These are phyloP conservation scores for Melastoma candidum DNA, from an alignment of 441 rosid genomes.

Conservation along the genomic window DNA sequence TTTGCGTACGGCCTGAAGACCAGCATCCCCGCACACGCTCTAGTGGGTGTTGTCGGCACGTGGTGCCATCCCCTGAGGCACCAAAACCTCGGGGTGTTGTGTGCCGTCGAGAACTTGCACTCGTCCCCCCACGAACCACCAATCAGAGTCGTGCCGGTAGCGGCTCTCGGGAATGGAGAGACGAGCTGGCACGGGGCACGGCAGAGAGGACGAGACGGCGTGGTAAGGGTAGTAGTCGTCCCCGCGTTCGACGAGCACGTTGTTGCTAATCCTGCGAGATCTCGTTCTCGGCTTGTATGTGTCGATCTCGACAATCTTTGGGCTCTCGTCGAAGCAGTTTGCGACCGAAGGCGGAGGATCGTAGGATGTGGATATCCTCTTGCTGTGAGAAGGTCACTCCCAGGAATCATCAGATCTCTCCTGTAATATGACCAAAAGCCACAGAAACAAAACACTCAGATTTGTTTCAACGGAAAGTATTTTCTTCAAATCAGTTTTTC, in stretches of 20 bases:
- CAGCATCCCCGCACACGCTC: constrained; percentile 52
- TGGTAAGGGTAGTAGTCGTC: constrained; percentile 29
- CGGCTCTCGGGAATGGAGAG: constrained; percentile 26
- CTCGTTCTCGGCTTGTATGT: constrained; percentile 64
- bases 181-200: constrained; percentile 29
- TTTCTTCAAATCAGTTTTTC: too few relatives aligned
- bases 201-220: constrained; percentile 35
- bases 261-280: constrained; percentile 37
- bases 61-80: constrained; percentile 11
- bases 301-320: constrained; percentile 88
- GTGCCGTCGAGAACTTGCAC: constrained; percentile 53
- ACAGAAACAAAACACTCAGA: too few relatives aligned
- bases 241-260: constrained; percentile 37
- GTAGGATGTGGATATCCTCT: too few relatives aligned
- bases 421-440: too few relatives aligned
- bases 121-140: constrained; percentile 64
- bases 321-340: constrained; percentile 40
- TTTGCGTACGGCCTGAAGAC: too few relatives aligned
- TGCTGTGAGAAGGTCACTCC: too few relatives aligned
- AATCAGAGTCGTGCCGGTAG: constrained; percentile 37
- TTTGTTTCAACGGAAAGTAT: too few relatives aligned
- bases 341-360: too few relatives aligned
- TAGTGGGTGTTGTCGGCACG: constrained; percentile 59
- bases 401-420: too few relatives aligned
- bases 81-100: constrained; percentile 73